Evolutionary conservation across 2,329 filamentous ascomycete species (phyloP).

Genomic region (Talaromyces sp.): DNA sequence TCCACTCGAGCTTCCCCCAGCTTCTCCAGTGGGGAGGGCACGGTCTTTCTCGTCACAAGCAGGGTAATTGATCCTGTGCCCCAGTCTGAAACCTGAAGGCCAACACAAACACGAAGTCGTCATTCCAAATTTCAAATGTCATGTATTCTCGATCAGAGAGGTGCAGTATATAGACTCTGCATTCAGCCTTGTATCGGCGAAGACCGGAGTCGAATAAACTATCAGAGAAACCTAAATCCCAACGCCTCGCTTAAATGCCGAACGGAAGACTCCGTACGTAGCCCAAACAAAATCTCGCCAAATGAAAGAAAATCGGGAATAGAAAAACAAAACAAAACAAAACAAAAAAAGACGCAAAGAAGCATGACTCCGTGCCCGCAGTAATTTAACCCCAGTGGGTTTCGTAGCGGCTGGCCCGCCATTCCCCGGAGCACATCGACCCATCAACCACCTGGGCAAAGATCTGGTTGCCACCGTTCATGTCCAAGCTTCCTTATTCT

Average conservation of each 20-base stretch:
- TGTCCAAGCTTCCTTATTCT: not conserved
- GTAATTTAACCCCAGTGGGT: not conserved
- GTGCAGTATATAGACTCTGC: no score
- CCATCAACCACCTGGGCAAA: not conserved
- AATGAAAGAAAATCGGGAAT: not conserved
- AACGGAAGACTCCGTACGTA: not conserved
- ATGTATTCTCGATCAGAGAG: not conserved
- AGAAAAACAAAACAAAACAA: not conserved
- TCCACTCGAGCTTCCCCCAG: not conserved
- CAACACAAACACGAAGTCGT: not conserved
- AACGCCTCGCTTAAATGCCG: not conserved
- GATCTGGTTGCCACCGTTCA: not conserved
- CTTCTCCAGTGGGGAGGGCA: not conserved
- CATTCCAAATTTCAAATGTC: not conserved
- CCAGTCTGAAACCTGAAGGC: slow-evolving; percentile 7
- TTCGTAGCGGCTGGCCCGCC: not conserved
- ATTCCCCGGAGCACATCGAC: not conserved
- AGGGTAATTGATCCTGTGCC: slow-evolving; percentile 7
- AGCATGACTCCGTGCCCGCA: not conserved
- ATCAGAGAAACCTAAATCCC: not conserved
- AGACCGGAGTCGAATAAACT: not conserved
- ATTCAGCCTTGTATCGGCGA: no score
- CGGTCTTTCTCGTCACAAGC: not conserved
- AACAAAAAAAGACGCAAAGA: not conserved
- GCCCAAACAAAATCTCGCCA: no score